Base-by-base conservation (phyloP, 2,329 filamentous ascomycete species). In the Penicillium sclerotigenum region DNA sequence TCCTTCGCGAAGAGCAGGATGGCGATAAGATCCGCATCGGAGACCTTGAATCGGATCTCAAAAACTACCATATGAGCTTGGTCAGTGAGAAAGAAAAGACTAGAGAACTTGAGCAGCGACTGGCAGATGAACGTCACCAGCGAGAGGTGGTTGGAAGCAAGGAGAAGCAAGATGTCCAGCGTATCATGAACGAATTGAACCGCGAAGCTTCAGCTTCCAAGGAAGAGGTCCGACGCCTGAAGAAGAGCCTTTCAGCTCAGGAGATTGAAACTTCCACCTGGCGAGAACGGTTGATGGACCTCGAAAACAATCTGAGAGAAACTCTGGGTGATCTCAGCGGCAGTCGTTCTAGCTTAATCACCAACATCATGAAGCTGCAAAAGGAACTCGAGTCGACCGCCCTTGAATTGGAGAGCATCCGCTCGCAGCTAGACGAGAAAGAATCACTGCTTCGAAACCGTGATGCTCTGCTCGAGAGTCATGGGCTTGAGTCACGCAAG, bases 11-110 rank as follows among this genome's bases (percentile, higher is more conserved):
- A 71, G 94, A 99, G 77, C 94, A 99, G 73, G 94, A 99, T 74
- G 85, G 84, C 18, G 94, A 99, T 79, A 99, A 99, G 81, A 96
- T 99, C 71, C 92, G 91, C 75, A 97, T 99, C 67, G 91, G 93
- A 36, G 91, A 97, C 68, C 80, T 97, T 8, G 92, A 97, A 69
- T 89, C 90, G 9, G 86, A 87, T 14, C 77, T 97, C 36, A 89
- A 90, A 65, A 88, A 85, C 54, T 83, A 86, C n/a, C 89, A 95
- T 71, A 85, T 91, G 67, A 84, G 80, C 47, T 78, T 96, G n/a
- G 84, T 88, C 54, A 91, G 94, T 49, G 91, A 96, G 73, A 89
- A 88, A 73, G 92, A 97, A 58, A 86, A 85, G 45, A 80, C 82
- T 18, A 81, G 79, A 67, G 89, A 91, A 65, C 79, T 92, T 28